Base-by-base conservation (phyloP, 768 basidiomycete genomes). In the Boletus pseudo-olivaceus region DNA sequence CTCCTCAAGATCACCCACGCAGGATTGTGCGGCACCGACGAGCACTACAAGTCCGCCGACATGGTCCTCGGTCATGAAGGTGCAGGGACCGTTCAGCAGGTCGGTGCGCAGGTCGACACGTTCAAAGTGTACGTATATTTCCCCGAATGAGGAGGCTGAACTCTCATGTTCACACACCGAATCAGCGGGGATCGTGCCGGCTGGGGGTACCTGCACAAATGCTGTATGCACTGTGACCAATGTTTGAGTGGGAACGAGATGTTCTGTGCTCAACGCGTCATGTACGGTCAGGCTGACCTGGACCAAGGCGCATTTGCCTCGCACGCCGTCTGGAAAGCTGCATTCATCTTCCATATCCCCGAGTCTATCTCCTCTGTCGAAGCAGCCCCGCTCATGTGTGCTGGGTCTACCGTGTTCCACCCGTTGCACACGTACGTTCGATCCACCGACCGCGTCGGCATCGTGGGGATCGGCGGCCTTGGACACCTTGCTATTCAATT, bases 21-120 rank as follows among this genome's bases (percentile, higher is more conserved):
- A 15, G 73, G 74, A 0, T n/a, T 75, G 20, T 75, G 74, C 20
- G 73, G 72, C 41, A 76, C 75, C 0, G 75, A 76, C 58, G 62
- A 68, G 37, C 75, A 74, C 45, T 68, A 61, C 55, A 66, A 61
- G 54, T 14, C 48, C 11, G 45, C 26, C 7, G 72, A 72, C 45
- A 72, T 72, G 58, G 73, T 74, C 11, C 71, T 76, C 34, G 72
- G 75, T 7, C 75, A 76, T 43, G 75, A 76, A 59, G 75, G 75
- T 7, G 52, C 73, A 1, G 75, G 68, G 5, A 12, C 72, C 26
- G 67, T 76, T 30, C 57, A 74, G 35, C 50, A 65, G 32, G 56
- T 75, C 43, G 74, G 75, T 1, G 30, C 53, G 2, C 49, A 54
- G 17, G 75, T 75, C 26, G 19, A 55, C 41, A 20, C 47, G 9